Evolutionary conservation across 2,329 filamentous ascomycete genomes (phyloP).

Genomic region (Penicillium aurantiogriseum): DNA sequence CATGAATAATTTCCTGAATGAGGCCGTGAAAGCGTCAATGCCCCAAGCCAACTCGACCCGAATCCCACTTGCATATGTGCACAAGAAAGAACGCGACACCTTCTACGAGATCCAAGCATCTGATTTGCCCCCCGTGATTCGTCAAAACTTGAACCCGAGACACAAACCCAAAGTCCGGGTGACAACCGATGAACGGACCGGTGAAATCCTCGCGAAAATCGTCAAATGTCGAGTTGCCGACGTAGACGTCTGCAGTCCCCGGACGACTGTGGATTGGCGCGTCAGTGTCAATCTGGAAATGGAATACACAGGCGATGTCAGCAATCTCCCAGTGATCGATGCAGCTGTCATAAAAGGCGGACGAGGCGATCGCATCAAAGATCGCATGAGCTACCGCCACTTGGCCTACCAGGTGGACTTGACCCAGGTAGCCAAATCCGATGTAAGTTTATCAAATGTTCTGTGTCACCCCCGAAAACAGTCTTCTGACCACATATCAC

Average conservation of each 20-base stretch:
- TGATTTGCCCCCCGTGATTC: constrained; percentile 64
- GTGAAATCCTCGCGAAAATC: constrained; percentile 73
- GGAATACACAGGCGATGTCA: constrained; percentile 69
- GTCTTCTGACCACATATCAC: constrained; percentile 14
- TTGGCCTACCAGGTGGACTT: constrained; percentile 86
- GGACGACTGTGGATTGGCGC: constrained; percentile 78
- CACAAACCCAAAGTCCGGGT: constrained; percentile 67
- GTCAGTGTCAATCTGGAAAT: constrained; percentile 95
- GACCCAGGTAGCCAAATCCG: constrained; percentile 72
- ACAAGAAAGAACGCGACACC: constrained; percentile 77
- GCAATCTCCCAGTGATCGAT: constrained; percentile 51
- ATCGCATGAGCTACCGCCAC: constrained; percentile 87
- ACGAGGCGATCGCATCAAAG: constrained; percentile 70
- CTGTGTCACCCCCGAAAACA: constrained; percentile 7
- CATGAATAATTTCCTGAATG: constrained; percentile 84
- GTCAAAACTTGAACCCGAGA: constrained; percentile 58
- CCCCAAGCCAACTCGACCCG: constrained; percentile 37
- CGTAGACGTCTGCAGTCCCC: constrained; percentile 80
- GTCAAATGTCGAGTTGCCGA: constrained; percentile 88
- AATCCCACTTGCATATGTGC: constrained; percentile 67
- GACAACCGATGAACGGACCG: constrained; percentile 71
- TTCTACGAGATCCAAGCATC: constrained; percentile 73
- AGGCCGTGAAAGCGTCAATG: constrained; percentile 56
- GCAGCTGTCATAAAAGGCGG: constrained; percentile 31
- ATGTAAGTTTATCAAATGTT: constrained; percentile 36